Evolutionary conservation across 768 basidiomycete species (phyloP).

Genomic region (Boletus vermiculosoides): DNA sequence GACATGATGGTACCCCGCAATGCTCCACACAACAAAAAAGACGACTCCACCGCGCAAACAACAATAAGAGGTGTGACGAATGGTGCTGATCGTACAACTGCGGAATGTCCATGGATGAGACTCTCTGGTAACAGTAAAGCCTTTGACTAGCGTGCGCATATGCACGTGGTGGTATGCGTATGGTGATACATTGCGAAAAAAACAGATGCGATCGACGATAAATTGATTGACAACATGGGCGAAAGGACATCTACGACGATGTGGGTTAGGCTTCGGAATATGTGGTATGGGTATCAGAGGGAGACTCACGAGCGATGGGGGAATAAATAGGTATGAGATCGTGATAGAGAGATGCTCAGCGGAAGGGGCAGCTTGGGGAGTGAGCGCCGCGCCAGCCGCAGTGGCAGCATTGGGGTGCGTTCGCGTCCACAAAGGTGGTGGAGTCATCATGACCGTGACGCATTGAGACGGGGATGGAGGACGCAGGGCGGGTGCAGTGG

Average conservation of each 20-base stretch:
- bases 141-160: slow-evolving; percentile 34
- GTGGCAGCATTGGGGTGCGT: slow-evolving; percentile 76
- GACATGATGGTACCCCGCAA: slow-evolving; percentile 9
- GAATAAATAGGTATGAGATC: slow-evolving; percentile 30
- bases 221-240: slow-evolving; percentile 32
- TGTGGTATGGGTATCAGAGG: background rate
- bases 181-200: slow-evolving; percentile 33
- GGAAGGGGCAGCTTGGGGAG: slow-evolving; percentile 65
- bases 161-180: slow-evolving; percentile 35
- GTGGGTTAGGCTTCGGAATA: background rate
- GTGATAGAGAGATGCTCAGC: slow-evolving; percentile 33
- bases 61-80: slow-evolving; percentile 11
- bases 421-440: slow-evolving; percentile 42
- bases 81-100: slow-evolving; percentile 29
- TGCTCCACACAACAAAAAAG: slow-evolving; percentile 11
- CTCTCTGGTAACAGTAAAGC: background rate
- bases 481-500: slow-evolving; percentile 9
- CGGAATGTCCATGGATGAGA: slow-evolving; percentile 16
- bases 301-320: slow-evolving; percentile 20
- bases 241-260: slow-evolving; percentile 11
- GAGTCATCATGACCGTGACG: slow-evolving; percentile 27
- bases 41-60: slow-evolving; percentile 1
- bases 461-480: slow-evolving; percentile 25
- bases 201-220: slow-evolving; percentile 33
- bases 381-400: slow-evolving; percentile 68